These are phyloP conservation scores for Beauveria scarabaeidicola DNA, from an alignment of 2,329 filamentous ascomycete species.

Conservation along the genomic window DNA sequence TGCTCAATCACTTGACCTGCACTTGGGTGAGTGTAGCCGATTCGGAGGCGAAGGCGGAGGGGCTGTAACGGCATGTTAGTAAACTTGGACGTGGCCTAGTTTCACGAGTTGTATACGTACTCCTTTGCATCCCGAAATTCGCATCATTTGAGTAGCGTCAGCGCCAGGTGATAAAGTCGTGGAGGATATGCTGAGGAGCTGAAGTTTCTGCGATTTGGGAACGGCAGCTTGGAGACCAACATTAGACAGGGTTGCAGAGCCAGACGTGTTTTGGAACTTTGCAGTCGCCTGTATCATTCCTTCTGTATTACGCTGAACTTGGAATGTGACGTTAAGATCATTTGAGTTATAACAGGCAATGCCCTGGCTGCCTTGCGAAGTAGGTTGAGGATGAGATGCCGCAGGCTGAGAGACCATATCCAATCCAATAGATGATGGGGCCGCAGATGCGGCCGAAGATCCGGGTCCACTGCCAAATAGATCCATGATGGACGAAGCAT, in stretches of 20 bases:
- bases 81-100: not conserved
- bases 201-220: constrained; percentile 90
- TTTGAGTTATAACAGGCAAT: constrained; percentile 81
- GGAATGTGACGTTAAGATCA: constrained; percentile 70
- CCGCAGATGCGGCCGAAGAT: constrained; percentile 24
- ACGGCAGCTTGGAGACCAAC: constrained; percentile 91
- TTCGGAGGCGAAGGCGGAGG: constrained; percentile 75
- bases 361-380: constrained; percentile 30
- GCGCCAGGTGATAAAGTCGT: constrained; percentile 66
- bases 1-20: constrained; percentile 73
- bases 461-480: constrained; percentile 55
- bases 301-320: constrained; percentile 74
- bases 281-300: constrained; percentile 74
- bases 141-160: constrained; percentile 87
- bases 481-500: constrained; percentile 76
- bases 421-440: constrained; percentile 32
- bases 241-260: constrained; percentile 55
- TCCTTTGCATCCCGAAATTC: constrained; percentile 73
- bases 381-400: constrained; percentile 40
- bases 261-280: constrained; percentile 70
- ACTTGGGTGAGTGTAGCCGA: constrained; percentile 67
- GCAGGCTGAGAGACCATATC: constrained; percentile 41
- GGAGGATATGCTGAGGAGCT: constrained; percentile 82
- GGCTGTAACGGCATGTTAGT: constrained; percentile 43
- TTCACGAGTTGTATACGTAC: constrained; percentile 51